Evolutionary conservation across 139 green algal genomes (phyloP), one percentile per base, ranked within the genome.

Genomic region (Chlorella ohadii): DNA sequence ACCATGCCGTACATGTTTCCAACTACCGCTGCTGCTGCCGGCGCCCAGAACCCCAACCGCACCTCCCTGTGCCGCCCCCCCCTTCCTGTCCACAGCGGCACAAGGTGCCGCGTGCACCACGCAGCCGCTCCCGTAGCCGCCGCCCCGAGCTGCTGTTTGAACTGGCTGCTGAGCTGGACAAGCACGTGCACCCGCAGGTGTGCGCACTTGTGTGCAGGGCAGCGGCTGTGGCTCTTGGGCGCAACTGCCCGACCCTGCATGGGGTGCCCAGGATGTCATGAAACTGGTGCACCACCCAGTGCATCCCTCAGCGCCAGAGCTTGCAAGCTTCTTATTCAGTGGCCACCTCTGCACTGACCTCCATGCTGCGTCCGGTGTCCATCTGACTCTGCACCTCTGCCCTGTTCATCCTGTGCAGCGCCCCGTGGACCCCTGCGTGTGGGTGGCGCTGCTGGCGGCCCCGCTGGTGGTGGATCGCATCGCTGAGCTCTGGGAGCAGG

Each of bases 361-460:
- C 22, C 28, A 72, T 68, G 72, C 57, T 85, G 17, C 23, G 20
- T 39, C 16, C 73, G 38, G 56, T 88, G 36, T 34, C 56, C 27
- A 28, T 23, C 9, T 59, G 9, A 51, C 44, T 9, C 44, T 59
- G 11, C 15, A 2, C 38, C 5, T 27, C 65, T 70, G 85, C 77
- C 7, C 4, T 11, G 19, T 22, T 2, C 31, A 63, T 3, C 13
- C 51, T 33, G 27, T 76, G 27, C 66, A 83, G 63, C 20, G 31
- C 6, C 87, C 87, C 0, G 71, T 85, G 3, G 84, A 85, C 67
- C 39, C 78, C 4, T 36, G 51, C 27, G 64, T 86, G 20, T 90
- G 87, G 87, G 36, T 78, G 23, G 82, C 87, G 0, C 66, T 85
- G 34, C 59, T 90, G 41, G 83, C 77, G 0, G 84, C 84, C 13